A percentile compares a stretch with the other conserved stretches of the same genome.
phyloP scores from a whole-genome alignment of 495 filamentous ascomycete species.

The Aspergillus asperescens region DNA sequence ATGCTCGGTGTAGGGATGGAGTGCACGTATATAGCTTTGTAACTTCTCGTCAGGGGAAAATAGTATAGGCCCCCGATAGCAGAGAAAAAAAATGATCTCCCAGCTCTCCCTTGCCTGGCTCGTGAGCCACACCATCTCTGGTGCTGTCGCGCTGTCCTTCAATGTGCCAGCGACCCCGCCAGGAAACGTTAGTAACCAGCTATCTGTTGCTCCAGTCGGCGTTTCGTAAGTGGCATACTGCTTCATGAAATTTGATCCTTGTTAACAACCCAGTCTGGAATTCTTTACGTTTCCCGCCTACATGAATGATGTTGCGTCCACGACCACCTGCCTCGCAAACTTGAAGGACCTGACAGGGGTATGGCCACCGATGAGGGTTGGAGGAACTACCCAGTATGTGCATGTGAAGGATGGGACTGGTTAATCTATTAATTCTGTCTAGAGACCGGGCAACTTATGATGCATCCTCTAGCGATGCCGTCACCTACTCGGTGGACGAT shows the following conservation, averaged over 20 bases:
- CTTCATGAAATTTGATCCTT: too few species aligned
- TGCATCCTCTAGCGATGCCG: constrained; percentile 42
- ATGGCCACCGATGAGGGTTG: constrained; percentile 55
- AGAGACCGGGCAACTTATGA: constrained; percentile 53
- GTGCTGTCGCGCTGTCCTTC: constrained; percentile 1
- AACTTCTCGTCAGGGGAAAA: background rate
- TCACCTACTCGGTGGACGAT: constrained; percentile 51
- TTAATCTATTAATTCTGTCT: background rate
- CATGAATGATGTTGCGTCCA: constrained; percentile 49
- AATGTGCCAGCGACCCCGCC: constrained; percentile 7
- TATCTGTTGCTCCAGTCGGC: constrained; percentile 39
- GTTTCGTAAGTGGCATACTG: constrained; percentile 45
- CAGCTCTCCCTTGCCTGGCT: background rate
- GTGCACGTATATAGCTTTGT: background rate
- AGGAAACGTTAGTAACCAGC: constrained; percentile 4
- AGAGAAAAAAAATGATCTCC: background rate
- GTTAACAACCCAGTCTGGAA: constrained; percentile 37
- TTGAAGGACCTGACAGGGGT: constrained; percentile 48
- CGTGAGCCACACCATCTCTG: background rate
- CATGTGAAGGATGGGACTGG: too few species aligned
- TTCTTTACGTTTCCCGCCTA: constrained; percentile 59
- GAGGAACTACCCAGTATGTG: constrained; percentile 52
- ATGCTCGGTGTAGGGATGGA: too few species aligned
- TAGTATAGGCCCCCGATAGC: background rate
- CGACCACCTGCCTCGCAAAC: constrained; percentile 50